Percentiles rank a stretch among this genome's conserved stretches.
phyloP scores from a whole-genome alignment of 1,139 yeast genomes.

The Arxiozyma bovina region DNA sequence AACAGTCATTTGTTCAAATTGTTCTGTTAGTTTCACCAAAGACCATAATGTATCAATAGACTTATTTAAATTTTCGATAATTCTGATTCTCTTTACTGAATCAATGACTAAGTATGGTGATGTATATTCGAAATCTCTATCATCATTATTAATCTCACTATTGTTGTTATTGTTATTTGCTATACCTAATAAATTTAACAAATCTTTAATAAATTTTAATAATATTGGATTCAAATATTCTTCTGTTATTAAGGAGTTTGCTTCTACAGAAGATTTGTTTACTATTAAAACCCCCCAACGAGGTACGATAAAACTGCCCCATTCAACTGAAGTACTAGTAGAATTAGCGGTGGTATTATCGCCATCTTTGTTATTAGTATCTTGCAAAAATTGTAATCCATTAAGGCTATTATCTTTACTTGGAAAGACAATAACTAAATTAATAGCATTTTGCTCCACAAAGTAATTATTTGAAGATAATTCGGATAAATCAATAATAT shows the following conservation, averaged over 20 bases:
- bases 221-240: conserved; percentile 49
- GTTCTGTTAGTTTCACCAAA: conserved; percentile 54
- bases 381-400: conserved; percentile 17
- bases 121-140: conserved; percentile 34
- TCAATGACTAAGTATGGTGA: conserved; percentile 59
- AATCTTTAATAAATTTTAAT: conserved; percentile 66
- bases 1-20: conserved; percentile 70
- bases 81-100: conserved; percentile 47
- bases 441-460: conserved; percentile 21
- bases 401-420: conserved; percentile 15
- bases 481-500: conserved; percentile 34
- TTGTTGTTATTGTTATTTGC: background rate
- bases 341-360: no score
- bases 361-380: conserved; percentile 11
- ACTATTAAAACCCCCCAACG: conserved; percentile 81
- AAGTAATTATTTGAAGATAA: conserved; percentile 28
- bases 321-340: conserved; percentile 12
- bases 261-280: conserved; percentile 36
- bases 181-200: conserved; percentile 59
- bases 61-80: conserved; percentile 44
- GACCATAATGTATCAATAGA: conserved; percentile 59
- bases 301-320: conserved; percentile 71
- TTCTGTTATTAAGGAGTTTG: conserved; percentile 32
- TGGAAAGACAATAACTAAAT: conserved; percentile 29
- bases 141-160: conserved; percentile 39